Evolutionary conservation across 169 alveolate genomes (phyloP).

Genomic region (Plasmodium malariae): DNA sequence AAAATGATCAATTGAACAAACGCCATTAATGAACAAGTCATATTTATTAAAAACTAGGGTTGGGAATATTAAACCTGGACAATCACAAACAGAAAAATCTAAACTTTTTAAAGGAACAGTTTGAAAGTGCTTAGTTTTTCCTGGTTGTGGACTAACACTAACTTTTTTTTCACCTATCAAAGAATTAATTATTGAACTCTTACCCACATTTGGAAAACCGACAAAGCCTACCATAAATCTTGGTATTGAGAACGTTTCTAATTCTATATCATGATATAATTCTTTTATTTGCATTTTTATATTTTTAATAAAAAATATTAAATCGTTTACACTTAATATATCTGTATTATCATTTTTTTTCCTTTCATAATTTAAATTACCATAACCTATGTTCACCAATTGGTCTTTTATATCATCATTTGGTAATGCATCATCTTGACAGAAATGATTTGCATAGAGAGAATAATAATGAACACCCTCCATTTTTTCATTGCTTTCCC

Average conservation of each 20-base stretch:
- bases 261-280: conserved; percentile 54
- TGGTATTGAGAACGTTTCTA: conserved; percentile 56
- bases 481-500: neutral
- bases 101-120: conserved; percentile 88
- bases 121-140: conserved; percentile 98
- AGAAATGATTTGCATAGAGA: no score
- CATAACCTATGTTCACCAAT: conserved; percentile 50
- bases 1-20: conserved; percentile 96
- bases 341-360: conserved; percentile 68
- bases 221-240: conserved; percentile 95
- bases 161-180: conserved; percentile 94
- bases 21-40: conserved; percentile 97
- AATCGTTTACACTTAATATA: conserved; percentile 79
- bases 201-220: conserved; percentile 99
- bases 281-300: conserved; percentile 57
- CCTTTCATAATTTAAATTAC: conserved; percentile 57
- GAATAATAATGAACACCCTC: neutral
- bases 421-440: no score
- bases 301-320: conserved; percentile 75
- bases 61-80: conserved; percentile 98
- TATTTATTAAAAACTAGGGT: conserved; percentile 95
- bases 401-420: conserved; percentile 9
- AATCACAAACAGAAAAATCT: conserved; percentile 95
- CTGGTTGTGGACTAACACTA: conserved; percentile 97
- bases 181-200: conserved; percentile 98